Conservation (phyloP, 2,329 filamentous ascomycete species). For the Phaeosphaeriaceae sp. region DNA sequence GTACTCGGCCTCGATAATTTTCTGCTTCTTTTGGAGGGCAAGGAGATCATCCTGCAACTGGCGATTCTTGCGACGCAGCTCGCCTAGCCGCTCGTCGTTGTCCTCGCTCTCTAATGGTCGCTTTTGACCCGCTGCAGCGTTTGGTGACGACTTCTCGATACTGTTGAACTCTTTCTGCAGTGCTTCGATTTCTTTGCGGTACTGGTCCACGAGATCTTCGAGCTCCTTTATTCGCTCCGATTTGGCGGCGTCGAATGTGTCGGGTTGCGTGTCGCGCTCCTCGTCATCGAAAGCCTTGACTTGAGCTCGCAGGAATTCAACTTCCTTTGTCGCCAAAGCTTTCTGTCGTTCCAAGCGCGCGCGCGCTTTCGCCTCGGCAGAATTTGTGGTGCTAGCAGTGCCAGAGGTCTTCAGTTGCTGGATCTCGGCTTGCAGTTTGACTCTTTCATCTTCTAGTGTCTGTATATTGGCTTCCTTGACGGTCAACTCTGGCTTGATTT, state of each 20-base stretch:
- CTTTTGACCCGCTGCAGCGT: conserved; percentile 62
- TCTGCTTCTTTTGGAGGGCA: conserved; percentile 71
- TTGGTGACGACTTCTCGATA: conserved; percentile 61
- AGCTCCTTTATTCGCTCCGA: conserved; percentile 78
- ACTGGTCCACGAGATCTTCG: conserved; percentile 84
- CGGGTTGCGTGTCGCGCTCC: conserved; percentile 83
- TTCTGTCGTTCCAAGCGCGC: conserved; percentile 85
- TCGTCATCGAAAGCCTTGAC: conserved; percentile 86
- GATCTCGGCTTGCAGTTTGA: conserved; percentile 69
- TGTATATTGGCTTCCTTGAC: conserved; percentile 80
- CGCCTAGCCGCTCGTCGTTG: conserved; percentile 75
- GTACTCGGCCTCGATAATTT: conserved; percentile 77
- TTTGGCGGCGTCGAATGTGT: conserved; percentile 78
- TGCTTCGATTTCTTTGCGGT: conserved; percentile 79
- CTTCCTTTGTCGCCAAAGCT: conserved; percentile 85
- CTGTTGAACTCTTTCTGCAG: conserved; percentile 77
- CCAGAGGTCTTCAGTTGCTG: conserved; percentile 68
- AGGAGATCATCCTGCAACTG: conserved; percentile 81
- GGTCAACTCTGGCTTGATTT: conserved; percentile 76
- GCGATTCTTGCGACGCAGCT: conserved; percentile 86
- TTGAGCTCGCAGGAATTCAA: conserved; percentile 91
- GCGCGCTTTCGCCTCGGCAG: conserved; percentile 69
- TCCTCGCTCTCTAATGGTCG: conserved; percentile 64
- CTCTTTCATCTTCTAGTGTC: conserved; percentile 73
- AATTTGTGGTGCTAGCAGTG: conserved; percentile 45